These are phyloP conservation scores for Coffea humblotiana DNA, from an alignment of 305 asterid genomes.

Conservation along the genomic window DNA sequence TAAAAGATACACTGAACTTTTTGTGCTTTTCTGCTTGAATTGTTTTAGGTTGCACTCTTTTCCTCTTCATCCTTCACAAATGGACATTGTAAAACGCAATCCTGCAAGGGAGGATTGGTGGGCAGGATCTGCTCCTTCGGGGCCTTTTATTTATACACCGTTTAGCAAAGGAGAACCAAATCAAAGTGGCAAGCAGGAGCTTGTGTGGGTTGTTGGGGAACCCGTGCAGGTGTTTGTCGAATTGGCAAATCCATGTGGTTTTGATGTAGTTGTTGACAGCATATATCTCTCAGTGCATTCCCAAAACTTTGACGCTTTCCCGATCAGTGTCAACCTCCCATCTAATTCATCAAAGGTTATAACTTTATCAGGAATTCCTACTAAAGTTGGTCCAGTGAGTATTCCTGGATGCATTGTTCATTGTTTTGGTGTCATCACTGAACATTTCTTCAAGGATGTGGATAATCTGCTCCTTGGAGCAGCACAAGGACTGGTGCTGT, in stretches of 20 bases:
- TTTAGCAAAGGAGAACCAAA: slow-evolving; percentile 91
- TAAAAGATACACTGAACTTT: background rate
- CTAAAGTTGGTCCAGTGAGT: slow-evolving; percentile 72
- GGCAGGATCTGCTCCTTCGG: slow-evolving; percentile 97
- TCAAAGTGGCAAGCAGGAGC: slow-evolving; percentile 72
- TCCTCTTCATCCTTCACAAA: slow-evolving; percentile 87
- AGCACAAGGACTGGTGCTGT: slow-evolving; percentile 96
- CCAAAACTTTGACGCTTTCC: slow-evolving; percentile 89
- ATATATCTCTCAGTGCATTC: slow-evolving; percentile 88
- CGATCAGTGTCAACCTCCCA: slow-evolving; percentile 77
- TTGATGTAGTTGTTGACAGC: slow-evolving; percentile 89
- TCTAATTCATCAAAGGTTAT: slow-evolving; percentile 92
- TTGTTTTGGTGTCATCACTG: slow-evolving; percentile 94
- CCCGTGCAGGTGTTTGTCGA: slow-evolving; percentile 95
- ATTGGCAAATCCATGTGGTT: slow-evolving; percentile 99
- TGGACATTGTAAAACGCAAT: slow-evolving; percentile 86
- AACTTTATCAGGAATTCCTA: slow-evolving; percentile 90
- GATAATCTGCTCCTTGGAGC: slow-evolving; percentile 89
- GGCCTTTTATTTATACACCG: slow-evolving; percentile 98
- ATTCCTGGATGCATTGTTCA: slow-evolving; percentile 95
- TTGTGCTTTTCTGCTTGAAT: slow-evolving; percentile 13
- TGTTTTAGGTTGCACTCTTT: slow-evolving; percentile 81
- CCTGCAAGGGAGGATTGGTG: slow-evolving; percentile 93
- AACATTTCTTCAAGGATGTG: slow-evolving; percentile 94
- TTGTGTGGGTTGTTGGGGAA: slow-evolving; percentile 94